Percentiles rank a stretch among this genome's conserved stretches.
phyloP scores from a whole-genome alignment of 768 basidiomycete genomes.

The Termitomyces sp. region DNA sequence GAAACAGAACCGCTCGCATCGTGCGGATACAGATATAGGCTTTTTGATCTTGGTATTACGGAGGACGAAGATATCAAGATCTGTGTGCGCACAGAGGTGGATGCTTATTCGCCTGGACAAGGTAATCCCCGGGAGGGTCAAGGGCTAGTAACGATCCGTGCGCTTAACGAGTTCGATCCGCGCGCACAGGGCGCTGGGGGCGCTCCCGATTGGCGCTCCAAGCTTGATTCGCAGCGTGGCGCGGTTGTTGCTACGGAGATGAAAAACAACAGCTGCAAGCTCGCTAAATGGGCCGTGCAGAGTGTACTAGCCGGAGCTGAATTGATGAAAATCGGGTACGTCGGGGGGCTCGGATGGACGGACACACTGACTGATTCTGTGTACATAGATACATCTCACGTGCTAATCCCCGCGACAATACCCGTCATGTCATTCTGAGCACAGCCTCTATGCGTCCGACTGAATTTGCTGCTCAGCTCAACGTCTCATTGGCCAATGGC shows the following conservation, averaged over 20 bases:
- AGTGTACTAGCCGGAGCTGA: constrained; percentile 94
- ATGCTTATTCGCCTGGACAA: constrained; percentile 70
- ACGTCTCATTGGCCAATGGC: constrained; percentile 90
- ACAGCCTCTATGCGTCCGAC: constrained; percentile 91
- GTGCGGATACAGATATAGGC: constrained; percentile 93
- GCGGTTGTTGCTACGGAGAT: constrained; percentile 99
- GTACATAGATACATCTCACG: constrained; percentile 97
- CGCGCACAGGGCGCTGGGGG: constrained; percentile 87
- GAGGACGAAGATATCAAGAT: constrained; percentile 91
- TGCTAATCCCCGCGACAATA: constrained; percentile 88
- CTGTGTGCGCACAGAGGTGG: constrained; percentile 94
- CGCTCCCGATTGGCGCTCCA: constrained; percentile 98
- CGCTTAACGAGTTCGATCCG: constrained; percentile 95
- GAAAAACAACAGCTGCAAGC: constrained; percentile 99
- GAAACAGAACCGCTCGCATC: constrained; percentile 95
- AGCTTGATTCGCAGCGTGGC: constrained; percentile 92
- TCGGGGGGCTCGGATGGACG: no score
- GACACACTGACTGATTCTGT: no score
- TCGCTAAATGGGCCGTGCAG: constrained; percentile 97
- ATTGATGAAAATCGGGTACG: constrained; percentile 93
- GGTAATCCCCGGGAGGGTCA: constrained; percentile 62
- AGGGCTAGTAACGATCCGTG: constrained; percentile 85
- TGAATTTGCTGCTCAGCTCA: constrained; percentile 93
- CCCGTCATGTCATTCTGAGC: constrained; percentile 92
- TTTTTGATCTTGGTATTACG: constrained; percentile 87